phyloP scores from a whole-genome alignment of 495 filamentous ascomycete genomes.

The Penicillium chermesinum region DNA sequence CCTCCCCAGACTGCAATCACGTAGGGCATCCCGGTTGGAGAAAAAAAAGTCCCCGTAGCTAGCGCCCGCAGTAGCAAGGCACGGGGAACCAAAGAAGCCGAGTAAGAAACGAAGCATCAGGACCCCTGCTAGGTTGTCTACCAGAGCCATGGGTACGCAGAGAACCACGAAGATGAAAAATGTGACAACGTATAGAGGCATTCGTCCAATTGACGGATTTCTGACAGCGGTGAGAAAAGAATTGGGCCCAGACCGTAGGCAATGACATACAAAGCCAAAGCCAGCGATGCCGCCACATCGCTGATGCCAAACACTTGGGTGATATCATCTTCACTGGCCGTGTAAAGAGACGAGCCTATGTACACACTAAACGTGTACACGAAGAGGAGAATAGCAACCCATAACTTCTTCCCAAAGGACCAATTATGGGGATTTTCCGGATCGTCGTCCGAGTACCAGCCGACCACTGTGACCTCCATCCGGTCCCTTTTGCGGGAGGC shows the following conservation, averaged over 20 bases:
- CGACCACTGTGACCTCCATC: neutral
- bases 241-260: slow-evolving; percentile 39
- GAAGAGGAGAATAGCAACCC: slow-evolving; percentile 19
- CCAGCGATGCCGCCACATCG: slow-evolving; percentile 42
- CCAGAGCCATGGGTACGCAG: slow-evolving; percentile 30
- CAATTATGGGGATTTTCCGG: slow-evolving; percentile 48
- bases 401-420: slow-evolving; percentile 22
- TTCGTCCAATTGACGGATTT: slow-evolving; percentile 43
- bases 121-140: slow-evolving; percentile 36
- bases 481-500: too few species aligned
- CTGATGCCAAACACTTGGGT: slow-evolving; percentile 41
- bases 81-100: slow-evolving; percentile 46
- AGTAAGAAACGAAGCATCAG: slow-evolving; percentile 44
- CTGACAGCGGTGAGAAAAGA: slow-evolving; percentile 39
- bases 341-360: slow-evolving; percentile 28
- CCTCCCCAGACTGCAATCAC: neutral
- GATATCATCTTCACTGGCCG: slow-evolving; percentile 22
- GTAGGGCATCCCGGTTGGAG: neutral
- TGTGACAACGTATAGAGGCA: slow-evolving; percentile 39
- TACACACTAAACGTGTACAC: slow-evolving; percentile 32
- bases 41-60: slow-evolving; percentile 20
- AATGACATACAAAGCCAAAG: slow-evolving; percentile 47
- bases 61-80: slow-evolving; percentile 48
- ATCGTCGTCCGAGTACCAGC: neutral
- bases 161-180: slow-evolving; percentile 44